phyloP scores from a whole-genome alignment of 1,284 basidiomycete species.

The Ustilago curta region DNA sequence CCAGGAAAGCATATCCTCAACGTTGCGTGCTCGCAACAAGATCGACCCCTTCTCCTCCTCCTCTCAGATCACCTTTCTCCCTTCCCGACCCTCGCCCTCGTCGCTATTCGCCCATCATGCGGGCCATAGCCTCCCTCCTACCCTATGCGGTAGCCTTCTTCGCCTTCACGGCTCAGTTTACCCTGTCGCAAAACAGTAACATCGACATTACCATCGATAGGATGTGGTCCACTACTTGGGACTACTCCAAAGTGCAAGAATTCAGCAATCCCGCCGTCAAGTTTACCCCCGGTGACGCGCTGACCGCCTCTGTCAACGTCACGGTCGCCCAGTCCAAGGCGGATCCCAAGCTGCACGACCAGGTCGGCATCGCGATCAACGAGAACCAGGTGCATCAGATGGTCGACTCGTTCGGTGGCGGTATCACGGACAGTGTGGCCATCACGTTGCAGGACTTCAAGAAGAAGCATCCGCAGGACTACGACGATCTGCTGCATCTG shows the following conservation, averaged over 20 bases:
- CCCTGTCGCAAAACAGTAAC: conserved; percentile 15
- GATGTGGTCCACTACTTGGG: conserved; percentile 45
- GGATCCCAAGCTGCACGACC: conserved; percentile 13
- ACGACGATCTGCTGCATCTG: conserved; percentile 53
- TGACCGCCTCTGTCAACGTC: conserved; percentile 32
- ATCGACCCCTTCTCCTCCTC: background rate
- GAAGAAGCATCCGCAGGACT: conserved; percentile 35
- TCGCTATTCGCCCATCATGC: background rate
- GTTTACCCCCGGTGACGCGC: conserved; percentile 19
- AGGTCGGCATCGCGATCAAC: conserved; percentile 30
- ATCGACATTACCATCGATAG: conserved; percentile 48
- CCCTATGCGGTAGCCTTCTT: conserved; percentile 8
- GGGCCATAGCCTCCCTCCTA: background rate
- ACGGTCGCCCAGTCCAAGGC: background rate
- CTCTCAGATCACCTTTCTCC: background rate
- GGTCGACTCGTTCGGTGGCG: conserved; percentile 48
- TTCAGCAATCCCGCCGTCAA: conserved; percentile 35
- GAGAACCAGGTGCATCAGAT: conserved; percentile 43
- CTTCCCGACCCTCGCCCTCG: background rate
- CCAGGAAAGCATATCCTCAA: too few relatives aligned
- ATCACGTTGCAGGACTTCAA: conserved; percentile 56
- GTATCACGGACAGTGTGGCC: conserved; percentile 55
- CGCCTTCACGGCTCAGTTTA: background rate
- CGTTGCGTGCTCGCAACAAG: too few relatives aligned
- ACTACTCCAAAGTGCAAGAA: conserved; percentile 37